phyloP scores from a whole-genome alignment of 345 rosid genomes.

The Brassica nigra region DNA sequence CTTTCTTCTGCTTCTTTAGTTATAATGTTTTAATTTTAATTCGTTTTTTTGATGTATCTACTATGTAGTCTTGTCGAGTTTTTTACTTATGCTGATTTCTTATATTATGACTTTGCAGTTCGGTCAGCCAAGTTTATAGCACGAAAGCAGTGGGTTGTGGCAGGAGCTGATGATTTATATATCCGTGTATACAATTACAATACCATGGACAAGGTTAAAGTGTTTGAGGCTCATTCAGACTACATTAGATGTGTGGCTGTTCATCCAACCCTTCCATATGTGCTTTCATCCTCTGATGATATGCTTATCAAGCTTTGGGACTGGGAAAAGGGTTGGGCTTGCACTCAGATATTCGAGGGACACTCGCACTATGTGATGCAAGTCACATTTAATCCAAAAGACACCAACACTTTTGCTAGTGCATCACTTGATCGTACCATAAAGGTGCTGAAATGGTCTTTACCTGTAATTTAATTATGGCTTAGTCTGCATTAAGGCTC shows the following conservation, averaged over 20 bases:
- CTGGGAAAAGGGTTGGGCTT: background rate
- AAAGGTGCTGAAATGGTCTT: background rate
- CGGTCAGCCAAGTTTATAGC: background rate
- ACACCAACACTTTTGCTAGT: background rate
- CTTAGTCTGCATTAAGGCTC: conserved; percentile 1
- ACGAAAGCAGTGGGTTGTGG: background rate
- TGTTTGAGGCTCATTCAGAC: background rate
- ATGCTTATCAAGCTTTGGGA: background rate
- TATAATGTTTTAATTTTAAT: background rate
- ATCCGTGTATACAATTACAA: background rate
- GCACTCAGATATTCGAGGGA: background rate
- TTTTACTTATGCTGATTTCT: conserved; percentile 15
- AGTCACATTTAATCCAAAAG: background rate
- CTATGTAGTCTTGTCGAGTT: background rate
- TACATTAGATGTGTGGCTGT: background rate
- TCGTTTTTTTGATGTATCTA: background rate
- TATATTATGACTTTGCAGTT: background rate
- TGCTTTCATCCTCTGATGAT: background rate
- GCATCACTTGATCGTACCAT: background rate
- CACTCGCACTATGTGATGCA: background rate
- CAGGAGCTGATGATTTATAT: background rate
- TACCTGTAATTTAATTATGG: conserved; percentile 8
- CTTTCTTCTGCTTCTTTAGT: background rate
- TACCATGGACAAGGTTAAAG: background rate
- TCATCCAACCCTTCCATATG: background rate